Percentiles rank a stretch among this genome's conserved stretches.
Conservation (phyloP, 805 yeast species). For the Cyberlindnera subsufficiens region DNA sequence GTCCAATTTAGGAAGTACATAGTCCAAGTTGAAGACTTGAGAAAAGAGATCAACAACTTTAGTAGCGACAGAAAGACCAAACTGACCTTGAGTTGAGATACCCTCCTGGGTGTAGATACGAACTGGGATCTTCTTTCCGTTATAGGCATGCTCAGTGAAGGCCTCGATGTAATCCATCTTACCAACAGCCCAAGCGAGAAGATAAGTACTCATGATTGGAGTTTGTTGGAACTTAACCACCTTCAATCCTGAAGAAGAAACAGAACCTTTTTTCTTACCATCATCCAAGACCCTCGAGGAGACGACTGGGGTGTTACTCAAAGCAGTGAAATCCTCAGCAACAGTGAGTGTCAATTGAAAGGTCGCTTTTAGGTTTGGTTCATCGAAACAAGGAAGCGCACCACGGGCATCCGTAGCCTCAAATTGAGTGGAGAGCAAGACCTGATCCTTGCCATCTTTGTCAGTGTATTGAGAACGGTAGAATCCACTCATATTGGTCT, state of each 20-base stretch:
- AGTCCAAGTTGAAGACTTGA: conserved; percentile 63
- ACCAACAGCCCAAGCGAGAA: conserved; percentile 78
- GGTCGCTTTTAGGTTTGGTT: conserved; percentile 73
- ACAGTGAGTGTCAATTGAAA: conserved; percentile 61
- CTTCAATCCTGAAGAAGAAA: conserved; percentile 21
- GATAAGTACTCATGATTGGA: conserved; percentile 77
- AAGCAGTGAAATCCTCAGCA: conserved; percentile 46
- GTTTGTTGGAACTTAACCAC: conserved; percentile 52
- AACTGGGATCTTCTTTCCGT: conserved; percentile 67
- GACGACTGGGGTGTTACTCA: conserved; percentile 61
- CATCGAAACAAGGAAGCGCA: conserved; percentile 83
- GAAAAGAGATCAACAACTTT: conserved; percentile 71
- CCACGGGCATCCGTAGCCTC: conserved; percentile 82
- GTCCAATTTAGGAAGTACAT: conserved; percentile 78
- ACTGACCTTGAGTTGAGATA: conserved; percentile 59
- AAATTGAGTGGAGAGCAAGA: conserved; percentile 77
- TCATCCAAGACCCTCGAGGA: conserved; percentile 40
- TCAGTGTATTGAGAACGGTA: conserved; percentile 63
- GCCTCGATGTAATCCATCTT: conserved; percentile 68
- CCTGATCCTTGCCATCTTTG: conserved; percentile 54
- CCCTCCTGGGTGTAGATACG: conserved; percentile 81
- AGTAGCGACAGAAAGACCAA: conserved; percentile 68
- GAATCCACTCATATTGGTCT: conserved; percentile 75
- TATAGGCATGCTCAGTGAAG: conserved; percentile 26
- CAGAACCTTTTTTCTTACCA: conserved; percentile 44